Percentiles rank a stretch among this genome's conserved stretches.
Conservation (phyloP, 345 rosid genomes). For the Carallia brachiata region DNA sequence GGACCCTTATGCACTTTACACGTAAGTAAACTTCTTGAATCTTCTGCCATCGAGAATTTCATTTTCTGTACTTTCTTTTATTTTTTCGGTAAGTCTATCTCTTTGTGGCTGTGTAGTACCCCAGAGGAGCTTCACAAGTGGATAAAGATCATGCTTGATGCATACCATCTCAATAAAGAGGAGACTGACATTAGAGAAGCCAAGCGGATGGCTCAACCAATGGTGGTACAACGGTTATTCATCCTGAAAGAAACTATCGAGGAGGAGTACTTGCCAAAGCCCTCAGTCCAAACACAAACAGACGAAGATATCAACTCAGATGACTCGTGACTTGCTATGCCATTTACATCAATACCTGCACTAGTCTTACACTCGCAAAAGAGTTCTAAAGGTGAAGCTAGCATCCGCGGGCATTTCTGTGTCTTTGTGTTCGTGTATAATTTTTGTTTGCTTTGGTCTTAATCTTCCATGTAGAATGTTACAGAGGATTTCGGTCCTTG, state of each 20-base stretch:
- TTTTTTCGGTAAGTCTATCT: not conserved
- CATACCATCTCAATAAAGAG: constrained; percentile 73
- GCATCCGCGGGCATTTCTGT: no score
- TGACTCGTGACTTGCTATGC: constrained; percentile 30
- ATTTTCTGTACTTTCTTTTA: not conserved
- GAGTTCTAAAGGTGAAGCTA: not conserved
- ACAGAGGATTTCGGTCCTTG: no score
- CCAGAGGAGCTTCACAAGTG: constrained; percentile 95
- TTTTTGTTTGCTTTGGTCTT: no score
- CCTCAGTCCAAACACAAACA: constrained; percentile 2
- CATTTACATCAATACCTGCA: not conserved
- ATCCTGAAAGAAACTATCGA: constrained; percentile 83
- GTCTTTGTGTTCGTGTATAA: no score
- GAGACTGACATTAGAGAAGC: constrained; percentile 84
- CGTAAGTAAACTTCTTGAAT: constrained; percentile 43
- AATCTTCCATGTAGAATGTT: no score
- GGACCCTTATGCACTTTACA: constrained; percentile 69
- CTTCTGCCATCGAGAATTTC: not conserved
- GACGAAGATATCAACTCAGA: constrained; percentile 30
- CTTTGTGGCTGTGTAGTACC: constrained; percentile 42
- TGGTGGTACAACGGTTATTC: constrained; percentile 80
- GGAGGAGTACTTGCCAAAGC: constrained; percentile 68
- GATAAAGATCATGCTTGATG: constrained; percentile 86
- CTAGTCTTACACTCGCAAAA: no score
- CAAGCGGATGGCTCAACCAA: constrained; percentile 75